Percentiles rank a stretch among this genome's conserved stretches.
phyloP scores from a whole-genome alignment of 768 basidiomycete genomes.

The Boletus barrowsii region DNA sequence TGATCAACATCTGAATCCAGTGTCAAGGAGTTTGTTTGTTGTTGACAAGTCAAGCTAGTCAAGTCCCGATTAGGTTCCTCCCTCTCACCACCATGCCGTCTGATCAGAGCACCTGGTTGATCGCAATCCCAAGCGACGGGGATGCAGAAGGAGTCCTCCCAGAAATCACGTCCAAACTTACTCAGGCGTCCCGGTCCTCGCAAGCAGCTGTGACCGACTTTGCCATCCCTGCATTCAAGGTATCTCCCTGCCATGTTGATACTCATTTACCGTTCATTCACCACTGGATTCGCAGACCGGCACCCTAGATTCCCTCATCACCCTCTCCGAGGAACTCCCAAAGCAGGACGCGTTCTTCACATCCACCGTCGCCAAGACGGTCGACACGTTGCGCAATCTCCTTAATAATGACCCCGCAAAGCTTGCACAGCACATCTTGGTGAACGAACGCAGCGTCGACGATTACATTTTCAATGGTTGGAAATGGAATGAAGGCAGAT shows the following conservation, averaged over 20 bases:
- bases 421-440: conserved; percentile 68
- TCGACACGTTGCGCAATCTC: conserved; percentile 89
- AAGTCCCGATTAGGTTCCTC: conserved; percentile 14
- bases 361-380: conserved; percentile 81
- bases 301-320: conserved; percentile 85
- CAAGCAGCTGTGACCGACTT: conserved; percentile 58
- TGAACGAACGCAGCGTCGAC: conserved; percentile 78
- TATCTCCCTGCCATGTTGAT: conserved; percentile 25
- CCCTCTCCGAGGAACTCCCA: conserved; percentile 87
- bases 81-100: conserved; percentile 66
- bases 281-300: conserved; percentile 62
- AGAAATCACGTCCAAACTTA: conserved; percentile 62
- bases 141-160: conserved; percentile 74
- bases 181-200: conserved; percentile 50
- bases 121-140: conserved; percentile 82
- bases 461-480: conserved; percentile 77
- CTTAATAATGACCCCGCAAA: conserved; percentile 83
- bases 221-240: conserved; percentile 88
- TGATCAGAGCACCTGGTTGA: conserved; percentile 93
- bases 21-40: too few species aligned
- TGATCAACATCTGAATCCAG: neutral
- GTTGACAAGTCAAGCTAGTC: neutral
- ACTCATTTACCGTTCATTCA: conserved; percentile 4
- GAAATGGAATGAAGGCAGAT: conserved; percentile 94
- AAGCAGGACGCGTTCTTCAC: conserved; percentile 92